Base-by-base conservation (phyloP, 148 eudicot genomes). In the Chenopodium quinoa region DNA sequence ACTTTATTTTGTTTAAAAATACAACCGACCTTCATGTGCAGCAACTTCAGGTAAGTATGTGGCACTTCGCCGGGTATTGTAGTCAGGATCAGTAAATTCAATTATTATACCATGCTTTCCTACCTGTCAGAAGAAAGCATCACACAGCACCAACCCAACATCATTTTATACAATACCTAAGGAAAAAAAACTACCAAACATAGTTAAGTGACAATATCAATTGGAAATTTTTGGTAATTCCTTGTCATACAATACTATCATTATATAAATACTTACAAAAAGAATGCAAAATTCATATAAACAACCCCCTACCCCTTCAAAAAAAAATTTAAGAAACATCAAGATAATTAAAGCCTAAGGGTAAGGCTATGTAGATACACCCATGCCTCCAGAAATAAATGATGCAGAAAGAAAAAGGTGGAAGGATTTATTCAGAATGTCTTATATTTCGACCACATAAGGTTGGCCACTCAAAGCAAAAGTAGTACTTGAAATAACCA, bases 21-120 rank as follows among this genome's bases (percentile, higher is more conserved):
- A 9, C 54, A 71, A 82, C 76, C 60, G 44, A 96, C 99, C 98
- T 96, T 93, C 93, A 81, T 93, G 91, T 73, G 97, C 92, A 81
- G 92, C 98, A 82, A 96, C 90, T 84, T 96, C 99, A 86, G 99
- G 99, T 78, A 96, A 86, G 88, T 96, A 96, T 32, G 98, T 93
- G 80, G 98, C 99, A 87, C 83, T 92, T 83, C 95, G 89, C 88
- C 86, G 86, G 50, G 89, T 86, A 82, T 91, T 92, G 81, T 82
- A 83, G 83, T 87, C 92, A 87, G 97, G 94, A 82, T 93, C 99
- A 78, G 91, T 90, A 83, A 96, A 96, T 81, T 96, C 98, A 89
- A 96, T 96, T 29, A 96, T 96, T 80, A 96, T 90, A 75, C 99
- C 99, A 84, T 96, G 99, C 85, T 83, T 91, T 80, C 94, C 99